Evolutionary conservation across 495 filamentous ascomycete species (phyloP).

Genomic region (Podospora appendiculata): DNA sequence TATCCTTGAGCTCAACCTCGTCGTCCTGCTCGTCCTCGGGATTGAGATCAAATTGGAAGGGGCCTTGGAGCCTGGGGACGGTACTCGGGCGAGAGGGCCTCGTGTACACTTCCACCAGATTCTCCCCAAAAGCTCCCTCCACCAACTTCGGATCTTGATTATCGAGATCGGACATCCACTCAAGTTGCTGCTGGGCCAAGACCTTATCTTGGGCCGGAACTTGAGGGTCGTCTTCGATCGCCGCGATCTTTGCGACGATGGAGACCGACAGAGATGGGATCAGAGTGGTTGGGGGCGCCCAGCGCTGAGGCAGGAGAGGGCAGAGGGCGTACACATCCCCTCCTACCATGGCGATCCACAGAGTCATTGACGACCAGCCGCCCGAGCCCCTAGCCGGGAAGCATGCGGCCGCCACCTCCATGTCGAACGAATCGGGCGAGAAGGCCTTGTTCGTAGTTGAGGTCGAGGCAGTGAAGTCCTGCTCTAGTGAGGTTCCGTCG

Average conservation of each 20-base stretch:
- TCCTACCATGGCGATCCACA: constrained; percentile 84
- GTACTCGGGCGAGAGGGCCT: constrained; percentile 64
- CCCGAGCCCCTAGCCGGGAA: constrained; percentile 72
- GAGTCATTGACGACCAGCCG: constrained; percentile 83
- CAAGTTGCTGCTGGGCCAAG: constrained; percentile 61
- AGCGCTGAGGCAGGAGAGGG: constrained; percentile 73
- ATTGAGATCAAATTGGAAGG: constrained; percentile 63
- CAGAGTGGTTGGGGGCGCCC: constrained; percentile 66
- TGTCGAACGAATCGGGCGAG: constrained; percentile 74
- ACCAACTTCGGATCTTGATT: constrained; percentile 58
- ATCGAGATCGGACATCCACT: constrained; percentile 79
- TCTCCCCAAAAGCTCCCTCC: constrained; percentile 30
- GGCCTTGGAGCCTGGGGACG: constrained; percentile 76
- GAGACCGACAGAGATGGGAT: constrained; percentile 70
- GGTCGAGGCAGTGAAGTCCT: constrained; percentile 65
- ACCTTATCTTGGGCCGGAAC: constrained; percentile 48
- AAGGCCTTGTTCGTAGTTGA: constrained; percentile 70
- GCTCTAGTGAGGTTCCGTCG: constrained; percentile 65
- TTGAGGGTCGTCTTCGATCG: constrained; percentile 48
- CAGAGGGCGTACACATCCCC: constrained; percentile 90
- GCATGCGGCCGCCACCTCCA: constrained; percentile 79
- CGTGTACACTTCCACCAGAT: constrained; percentile 51
- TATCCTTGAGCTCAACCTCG: constrained; percentile 53
- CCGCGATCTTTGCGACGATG: constrained; percentile 58
- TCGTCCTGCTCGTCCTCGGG: constrained; percentile 58